Percentiles rank a stretch among this genome's conserved stretches.
phyloP scores from a whole-genome alignment of 2,329 filamentous ascomycete species.

The Colletotrichum lentis region DNA sequence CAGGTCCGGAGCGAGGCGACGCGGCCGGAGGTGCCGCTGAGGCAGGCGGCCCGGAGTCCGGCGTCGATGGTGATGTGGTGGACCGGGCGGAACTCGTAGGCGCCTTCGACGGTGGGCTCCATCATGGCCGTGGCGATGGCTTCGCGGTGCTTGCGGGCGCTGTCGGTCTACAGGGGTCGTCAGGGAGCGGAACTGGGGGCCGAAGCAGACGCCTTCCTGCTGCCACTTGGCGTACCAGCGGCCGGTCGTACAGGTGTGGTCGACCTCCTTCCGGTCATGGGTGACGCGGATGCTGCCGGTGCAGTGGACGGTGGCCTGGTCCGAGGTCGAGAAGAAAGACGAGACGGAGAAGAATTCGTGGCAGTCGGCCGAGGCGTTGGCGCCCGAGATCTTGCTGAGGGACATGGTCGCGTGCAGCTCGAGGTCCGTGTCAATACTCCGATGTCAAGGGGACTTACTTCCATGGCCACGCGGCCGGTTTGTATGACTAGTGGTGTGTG shows the following conservation, averaged over 20 bases:
- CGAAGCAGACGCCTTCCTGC: not conserved
- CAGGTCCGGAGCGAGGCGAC: not conserved
- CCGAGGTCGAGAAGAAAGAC: slow-evolving; percentile 37
- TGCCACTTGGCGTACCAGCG: not conserved
- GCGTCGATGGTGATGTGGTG: slow-evolving; percentile 8
- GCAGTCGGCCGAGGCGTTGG: slow-evolving; percentile 42
- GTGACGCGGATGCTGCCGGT: not conserved
- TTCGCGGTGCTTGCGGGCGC: not conserved
- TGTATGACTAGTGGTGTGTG: too few species aligned
- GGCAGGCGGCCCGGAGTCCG: not conserved
- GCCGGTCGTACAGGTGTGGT: not conserved
- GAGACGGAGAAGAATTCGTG: slow-evolving; percentile 47
- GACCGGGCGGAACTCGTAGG: not conserved
- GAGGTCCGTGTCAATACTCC: too few species aligned
- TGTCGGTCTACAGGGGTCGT: too few species aligned
- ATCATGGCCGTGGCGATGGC: not conserved
- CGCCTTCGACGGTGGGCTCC: not conserved
- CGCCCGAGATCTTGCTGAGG: slow-evolving; percentile 37
- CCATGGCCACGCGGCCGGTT: too few species aligned
- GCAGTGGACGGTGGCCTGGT: not conserved
- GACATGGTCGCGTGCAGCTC: slow-evolving; percentile 38
- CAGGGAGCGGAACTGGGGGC: not conserved
- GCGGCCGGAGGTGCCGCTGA: too few species aligned
- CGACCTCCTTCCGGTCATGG: not conserved
- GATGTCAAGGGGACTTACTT: too few species aligned